Conservation (phyloP, 2,329 filamentous ascomycete genomes). For the Exserohilum turcica region DNA sequence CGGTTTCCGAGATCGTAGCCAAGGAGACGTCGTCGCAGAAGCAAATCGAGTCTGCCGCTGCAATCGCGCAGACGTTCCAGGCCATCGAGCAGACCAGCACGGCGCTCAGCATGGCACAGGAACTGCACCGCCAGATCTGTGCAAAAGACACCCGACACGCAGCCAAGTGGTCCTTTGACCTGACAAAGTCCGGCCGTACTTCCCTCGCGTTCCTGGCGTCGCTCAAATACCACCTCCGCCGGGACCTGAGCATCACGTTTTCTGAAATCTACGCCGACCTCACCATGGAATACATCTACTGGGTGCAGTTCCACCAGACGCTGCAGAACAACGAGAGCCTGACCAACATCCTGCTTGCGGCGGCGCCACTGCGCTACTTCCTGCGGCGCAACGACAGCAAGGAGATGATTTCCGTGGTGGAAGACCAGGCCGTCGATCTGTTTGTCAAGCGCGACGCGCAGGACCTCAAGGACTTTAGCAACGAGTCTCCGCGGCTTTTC, state of each 20-base stretch:
- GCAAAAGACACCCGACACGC: conserved; percentile 47
- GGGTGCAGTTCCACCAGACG: conserved; percentile 37
- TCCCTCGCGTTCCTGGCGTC: conserved; percentile 53
- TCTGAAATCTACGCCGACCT: conserved; percentile 53
- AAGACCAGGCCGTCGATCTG: conserved; percentile 33
- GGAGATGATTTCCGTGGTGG: conserved; percentile 32
- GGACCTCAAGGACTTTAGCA: conserved; percentile 35
- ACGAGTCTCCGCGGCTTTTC: conserved; percentile 39
- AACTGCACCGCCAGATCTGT: conserved; percentile 58
- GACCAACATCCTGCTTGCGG: conserved; percentile 39
- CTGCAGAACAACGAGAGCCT: conserved; percentile 47
- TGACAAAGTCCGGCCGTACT: conserved; percentile 35
- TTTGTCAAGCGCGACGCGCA: conserved; percentile 38
- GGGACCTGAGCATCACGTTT: conserved; percentile 46
- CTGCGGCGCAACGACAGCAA: conserved; percentile 27
- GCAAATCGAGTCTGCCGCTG: conserved; percentile 57
- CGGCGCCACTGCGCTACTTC: conserved; percentile 40
- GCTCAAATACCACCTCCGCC: conserved; percentile 52
- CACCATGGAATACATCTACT: conserved; percentile 45
- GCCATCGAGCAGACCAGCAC: conserved; percentile 50
- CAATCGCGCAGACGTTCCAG: conserved; percentile 55
- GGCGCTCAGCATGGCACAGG: conserved; percentile 53
- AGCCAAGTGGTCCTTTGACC: conserved; percentile 41
- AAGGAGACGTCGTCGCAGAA: conserved; percentile 52
- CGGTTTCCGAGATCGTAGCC: conserved; percentile 47